Base-by-base conservation (phyloP, 2,329 filamentous ascomycete species). In the Hyphodiscus sp. region DNA sequence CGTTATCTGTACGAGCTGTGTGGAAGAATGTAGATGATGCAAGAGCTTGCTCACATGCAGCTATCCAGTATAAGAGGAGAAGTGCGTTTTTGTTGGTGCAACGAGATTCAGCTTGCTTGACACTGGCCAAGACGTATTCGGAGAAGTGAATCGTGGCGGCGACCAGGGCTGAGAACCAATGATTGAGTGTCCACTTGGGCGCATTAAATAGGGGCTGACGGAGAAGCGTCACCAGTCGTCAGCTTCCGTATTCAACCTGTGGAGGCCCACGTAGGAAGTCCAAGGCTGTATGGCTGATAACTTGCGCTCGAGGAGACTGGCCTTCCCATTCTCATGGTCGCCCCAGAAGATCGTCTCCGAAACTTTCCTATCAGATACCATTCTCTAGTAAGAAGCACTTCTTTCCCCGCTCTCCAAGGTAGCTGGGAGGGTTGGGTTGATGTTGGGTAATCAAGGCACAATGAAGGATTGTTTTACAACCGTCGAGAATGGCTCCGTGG, bases 341-440 rank as follows among this genome's bases (percentile, higher is more conserved):
- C 23, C 23, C 23, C 23, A 26, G 23, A 3, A 26, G 23, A 26
- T 8, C 23, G 8, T 4, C 23, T 26, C 23, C 8, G 23, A 26
- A 8, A 4, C 23, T 26, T 26, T 26, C 4, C 23, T 26, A 26
- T 8, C 23, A 26, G 78, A 67, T 83, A n/a, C n/a, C n/a, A n/a
- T n/a, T n/a, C n/a, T n/a, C n/a, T n/a, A n/a, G n/a, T n/a, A n/a
- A n/a, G n/a, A n/a, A n/a, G n/a, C n/a, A n/a, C n/a, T n/a, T n/a
- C n/a, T n/a, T n/a, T n/a, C n/a, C n/a, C n/a, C n/a, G n/a, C n/a
- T n/a, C n/a, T n/a, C n/a, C n/a, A n/a, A n/a, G n/a, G n/a, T n/a
- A n/a, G n/a, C n/a, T n/a, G n/a, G n/a, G n/a, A n/a, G n/a, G n/a
- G n/a, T n/a, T n/a, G n/a, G n/a, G n/a, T n/a, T n/a, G n/a, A n/a